A percentile compares a stretch with the other conserved stretches of the same genome.
Conservation (phyloP, 2,329 filamentous ascomycete genomes). For the Penicillium thymicola region DNA sequence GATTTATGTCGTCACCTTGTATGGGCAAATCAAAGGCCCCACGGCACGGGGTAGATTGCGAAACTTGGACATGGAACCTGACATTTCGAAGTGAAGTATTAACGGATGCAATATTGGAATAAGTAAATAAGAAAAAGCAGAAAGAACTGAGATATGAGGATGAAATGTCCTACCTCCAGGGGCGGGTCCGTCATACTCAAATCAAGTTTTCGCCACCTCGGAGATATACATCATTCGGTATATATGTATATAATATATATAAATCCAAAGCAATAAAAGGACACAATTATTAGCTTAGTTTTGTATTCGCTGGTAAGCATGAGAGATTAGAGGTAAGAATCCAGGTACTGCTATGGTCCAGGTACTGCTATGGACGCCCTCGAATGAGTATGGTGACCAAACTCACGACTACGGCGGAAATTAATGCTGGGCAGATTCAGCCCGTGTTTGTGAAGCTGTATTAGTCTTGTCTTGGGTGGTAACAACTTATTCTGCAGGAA, state of each 20-base stretch:
- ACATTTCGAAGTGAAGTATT: neutral
- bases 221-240: neutral
- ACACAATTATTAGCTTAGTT: neutral
- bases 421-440: too few species aligned
- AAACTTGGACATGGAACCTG: slow-evolving; percentile 6
- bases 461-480: too few species aligned
- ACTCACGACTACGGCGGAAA: too few species aligned
- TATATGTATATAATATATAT: too few species aligned
- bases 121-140: neutral
- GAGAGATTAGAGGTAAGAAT: neutral
- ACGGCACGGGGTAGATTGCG: neutral
- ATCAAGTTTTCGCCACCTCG: neutral
- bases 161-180: neutral
- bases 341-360: too few species aligned
- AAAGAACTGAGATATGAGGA: neutral
- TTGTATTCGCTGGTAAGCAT: too few species aligned
- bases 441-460: too few species aligned
- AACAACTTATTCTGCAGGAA: too few species aligned
- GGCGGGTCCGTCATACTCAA: neutral
- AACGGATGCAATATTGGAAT: neutral
- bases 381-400: too few species aligned
- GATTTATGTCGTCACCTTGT: neutral
- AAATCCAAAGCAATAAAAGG: too few species aligned
- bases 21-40: neutral
- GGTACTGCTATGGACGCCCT: neutral